Conservation (phyloP, 2,329 filamentous ascomycete genomes). For the Eutypella sp. region DNA sequence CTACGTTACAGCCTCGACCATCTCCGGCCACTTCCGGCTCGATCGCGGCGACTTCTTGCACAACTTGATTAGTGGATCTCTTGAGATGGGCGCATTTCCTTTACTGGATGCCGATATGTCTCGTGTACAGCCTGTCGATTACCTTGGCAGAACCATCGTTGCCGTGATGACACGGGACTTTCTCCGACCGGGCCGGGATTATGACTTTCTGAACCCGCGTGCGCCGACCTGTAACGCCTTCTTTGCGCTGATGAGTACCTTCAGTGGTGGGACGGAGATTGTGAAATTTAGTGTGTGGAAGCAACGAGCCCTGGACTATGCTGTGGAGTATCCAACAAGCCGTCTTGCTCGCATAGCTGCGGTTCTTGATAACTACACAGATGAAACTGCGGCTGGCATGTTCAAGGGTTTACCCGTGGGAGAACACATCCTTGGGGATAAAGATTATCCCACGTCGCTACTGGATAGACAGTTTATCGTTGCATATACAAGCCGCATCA, state of each 20-base stretch:
- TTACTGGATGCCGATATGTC: slow-evolving; percentile 20
- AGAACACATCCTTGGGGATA: slow-evolving; percentile 17
- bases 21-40: slow-evolving; percentile 21
- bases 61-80: slow-evolving; percentile 20
- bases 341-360: slow-evolving; percentile 21
- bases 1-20: slow-evolving; percentile 22
- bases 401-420: slow-evolving; percentile 18
- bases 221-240: slow-evolving; percentile 20
- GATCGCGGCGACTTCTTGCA: slow-evolving; percentile 26
- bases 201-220: slow-evolving; percentile 20
- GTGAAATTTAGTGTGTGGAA: slow-evolving; percentile 20
- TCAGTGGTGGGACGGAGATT: slow-evolving; percentile 12
- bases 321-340: slow-evolving; percentile 12
- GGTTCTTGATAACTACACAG: slow-evolving; percentile 19
- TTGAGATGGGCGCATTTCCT: slow-evolving; percentile 23
- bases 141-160: slow-evolving; percentile 20
- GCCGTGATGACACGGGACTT: slow-evolving; percentile 18
- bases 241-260: slow-evolving; percentile 15
- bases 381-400: slow-evolving; percentile 19
- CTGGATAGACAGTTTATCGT: slow-evolving; percentile 13
- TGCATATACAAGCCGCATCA: slow-evolving; percentile 8
- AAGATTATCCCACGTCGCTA: slow-evolving; percentile 17
- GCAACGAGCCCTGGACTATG: slow-evolving; percentile 17
- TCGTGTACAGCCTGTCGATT: slow-evolving; percentile 23
- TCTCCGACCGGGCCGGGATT: slow-evolving; percentile 18